Evolutionary conservation across 2,329 filamentous ascomycete species (phyloP), one percentile per base, ranked within the genome.

Genomic region (Aspergillus puulaauensis): DNA sequence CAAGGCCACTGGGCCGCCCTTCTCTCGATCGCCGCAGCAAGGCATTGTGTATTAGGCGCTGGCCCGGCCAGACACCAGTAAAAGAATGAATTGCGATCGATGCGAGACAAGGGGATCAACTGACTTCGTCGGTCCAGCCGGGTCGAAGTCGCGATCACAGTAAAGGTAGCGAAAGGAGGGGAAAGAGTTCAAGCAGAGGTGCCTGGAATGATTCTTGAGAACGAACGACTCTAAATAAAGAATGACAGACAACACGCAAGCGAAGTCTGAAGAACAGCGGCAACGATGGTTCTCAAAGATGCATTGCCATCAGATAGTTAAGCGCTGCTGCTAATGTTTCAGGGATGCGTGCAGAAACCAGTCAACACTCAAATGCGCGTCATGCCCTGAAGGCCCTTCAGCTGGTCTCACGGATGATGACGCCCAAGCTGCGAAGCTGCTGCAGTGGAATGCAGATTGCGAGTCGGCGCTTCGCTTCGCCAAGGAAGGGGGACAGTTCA

Each of bases 1-100:
- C 59, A 90, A 87, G 62, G 85, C 82, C 61, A 93, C 83, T 62
- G 88, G 82, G 64, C 81, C 83, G 71, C 6, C 24, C 23, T 89
- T 89, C 61, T 77, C 75, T 65, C 77, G 69, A 61, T 86, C 83
- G 62, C 85, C 83, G 66, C 84, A 80, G 70, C 87, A 90, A 65
- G 83, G 82, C 89, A 92, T 91, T 50, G 69, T 83, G 72, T 31
- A 40, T 27, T 35, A 61, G 40, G 50, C 57, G 56, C 68, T 66
- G 67, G 70, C 47, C 69, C 70, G 61, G 70, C 67, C 69, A 71
- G 69, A 31, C 24, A 44, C 51, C 31, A 14, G 45, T 39, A 31
- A 51, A 44, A 21, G 23, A 52, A 21, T 8, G 37, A 5, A 47
- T 46, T 37, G 50, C 23, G 45, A 60, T 49, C 46, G 53, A 62